phyloP scores from a whole-genome alignment of 129 eudicot genomes.

The Calendula officinalis region DNA sequence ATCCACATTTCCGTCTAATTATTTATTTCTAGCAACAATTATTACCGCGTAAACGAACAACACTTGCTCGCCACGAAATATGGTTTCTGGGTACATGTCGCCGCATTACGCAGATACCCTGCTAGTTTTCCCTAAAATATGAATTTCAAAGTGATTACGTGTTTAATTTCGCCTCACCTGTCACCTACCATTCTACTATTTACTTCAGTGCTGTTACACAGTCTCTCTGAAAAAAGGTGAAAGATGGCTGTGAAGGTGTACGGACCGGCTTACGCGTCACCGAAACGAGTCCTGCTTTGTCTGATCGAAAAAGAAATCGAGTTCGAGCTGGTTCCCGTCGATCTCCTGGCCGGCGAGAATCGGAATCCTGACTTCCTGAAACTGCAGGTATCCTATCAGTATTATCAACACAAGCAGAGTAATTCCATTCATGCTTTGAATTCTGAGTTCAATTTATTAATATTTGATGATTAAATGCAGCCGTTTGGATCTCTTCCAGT shows the following conservation, averaged over 20 bases:
- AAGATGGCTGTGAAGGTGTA: slow-evolving; percentile 71
- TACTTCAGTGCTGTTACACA: neutral
- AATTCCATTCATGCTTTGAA: neutral
- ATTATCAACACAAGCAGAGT: too few relatives aligned
- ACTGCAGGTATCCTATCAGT: slow-evolving; percentile 36
- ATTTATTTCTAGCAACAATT: too few relatives aligned
- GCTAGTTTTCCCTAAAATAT: too few relatives aligned
- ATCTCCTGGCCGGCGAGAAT: slow-evolving; percentile 48
- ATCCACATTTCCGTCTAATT: too few relatives aligned
- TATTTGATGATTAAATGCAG: slow-evolving; percentile 28
- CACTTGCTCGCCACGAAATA: too few relatives aligned
- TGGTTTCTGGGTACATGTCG: too few relatives aligned
- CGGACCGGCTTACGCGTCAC: slow-evolving; percentile 51
- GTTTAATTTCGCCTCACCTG: too few relatives aligned
- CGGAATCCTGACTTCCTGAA: slow-evolving; percentile 44
- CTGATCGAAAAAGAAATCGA: slow-evolving; percentile 56
- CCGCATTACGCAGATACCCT: too few relatives aligned
- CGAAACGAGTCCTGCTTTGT: slow-evolving; percentile 52
- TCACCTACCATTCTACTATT: neutral
- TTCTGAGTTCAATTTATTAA: neutral
- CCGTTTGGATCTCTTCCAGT: slow-evolving; percentile 75
- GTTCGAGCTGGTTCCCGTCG: slow-evolving; percentile 49
- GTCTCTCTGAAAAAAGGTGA: too few relatives aligned
- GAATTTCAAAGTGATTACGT: too few relatives aligned
- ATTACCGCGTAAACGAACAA: too few relatives aligned